Evolutionary conservation across 164 flowering plant genomes (phyloP), one percentile per base, ranked within the genome.

Genomic region (Chloranthus sessilifolius): DNA sequence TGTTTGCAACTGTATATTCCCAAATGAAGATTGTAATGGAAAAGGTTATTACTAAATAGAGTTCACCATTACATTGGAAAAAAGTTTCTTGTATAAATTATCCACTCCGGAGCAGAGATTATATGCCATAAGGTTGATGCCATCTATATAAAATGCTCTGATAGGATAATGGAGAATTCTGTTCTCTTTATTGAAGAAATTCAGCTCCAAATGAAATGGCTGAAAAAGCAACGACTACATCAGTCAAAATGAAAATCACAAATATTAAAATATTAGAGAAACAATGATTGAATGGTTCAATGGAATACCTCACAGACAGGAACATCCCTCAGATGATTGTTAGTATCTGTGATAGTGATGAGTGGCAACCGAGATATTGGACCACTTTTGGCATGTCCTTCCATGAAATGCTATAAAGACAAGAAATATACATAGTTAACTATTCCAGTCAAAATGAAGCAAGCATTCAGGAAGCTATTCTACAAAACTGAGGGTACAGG

Each of bases 161-260:
- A 76, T 90, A 44, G 99, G 97, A 80, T 94, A 94, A 61, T 86
- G 96, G 66, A 94, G 92, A 62, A 94, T 88, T 42, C 97, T 67
- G 55, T 82, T 88, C 69, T 70, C 85, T 71, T 76, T 89, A 62
- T 76, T 94, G 73, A 94, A 94, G 74, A 88, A 89, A 75, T 89
- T 89, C 44, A 94, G 77, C 85, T 94, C 99, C 82, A 87, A 63
- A 67, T 89, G 97, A 64, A 78, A 72, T 59, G 99, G 95, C 99
- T 94, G 91, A 57, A 55, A 64, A 19, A 23, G 27, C 46, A 63
- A 43, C 23, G 58, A 17, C 16, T 5, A 23, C 35, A 45, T 57
- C 36, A 60, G 45, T 65, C 7, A 36, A 24, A 47, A 43, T 25
- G 11, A 53, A 35, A 39, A 54, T 6, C 9, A 22, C 29, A 43